These are phyloP conservation scores for Naganishia cerealis DNA, from an alignment of 1,284 basidiomycete species.

Conservation along the genomic window DNA sequence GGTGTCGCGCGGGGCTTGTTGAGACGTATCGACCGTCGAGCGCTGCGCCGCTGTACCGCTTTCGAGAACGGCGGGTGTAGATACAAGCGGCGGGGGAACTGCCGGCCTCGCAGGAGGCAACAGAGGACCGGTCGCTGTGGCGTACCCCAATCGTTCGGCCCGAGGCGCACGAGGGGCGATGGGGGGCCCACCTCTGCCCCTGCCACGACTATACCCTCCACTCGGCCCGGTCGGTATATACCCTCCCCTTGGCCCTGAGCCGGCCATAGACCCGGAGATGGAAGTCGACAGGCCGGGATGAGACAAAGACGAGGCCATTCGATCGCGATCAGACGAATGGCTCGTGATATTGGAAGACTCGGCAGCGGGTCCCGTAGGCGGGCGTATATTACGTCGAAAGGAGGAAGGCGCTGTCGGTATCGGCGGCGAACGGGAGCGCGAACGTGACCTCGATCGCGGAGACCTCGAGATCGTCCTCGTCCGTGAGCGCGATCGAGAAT, in stretches of 20 bases:
- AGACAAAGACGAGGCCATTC: neutral
- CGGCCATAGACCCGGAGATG: neutral
- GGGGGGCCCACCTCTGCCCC: constrained; percentile 3
- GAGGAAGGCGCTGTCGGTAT: constrained; percentile 6
- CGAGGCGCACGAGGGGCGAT: constrained; percentile 19
- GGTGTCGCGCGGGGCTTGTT: neutral
- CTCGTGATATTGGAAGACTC: neutral
- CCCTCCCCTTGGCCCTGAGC: neutral
- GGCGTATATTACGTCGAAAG: constrained; percentile 6
- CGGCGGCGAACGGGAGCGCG: neutral
- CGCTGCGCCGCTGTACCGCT: neutral
- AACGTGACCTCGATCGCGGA: neutral
- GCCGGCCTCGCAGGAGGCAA: neutral
- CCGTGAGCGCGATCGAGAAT: constrained; percentile 7
- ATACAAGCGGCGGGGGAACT: neutral
- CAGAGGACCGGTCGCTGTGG: neutral
- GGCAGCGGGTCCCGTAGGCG: constrained; percentile 20
- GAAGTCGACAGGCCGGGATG: neutral
- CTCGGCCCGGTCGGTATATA: constrained; percentile 21
- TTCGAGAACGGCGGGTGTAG: neutral
- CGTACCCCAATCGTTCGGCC: constrained; percentile 18
- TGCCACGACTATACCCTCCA: neutral
- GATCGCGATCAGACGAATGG: neutral
- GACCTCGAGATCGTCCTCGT: constrained; percentile 1
- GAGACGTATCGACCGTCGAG: neutral